Percentiles rank a stretch among this genome's conserved stretches.
Evolutionary conservation across 2,329 filamentous ascomycete genomes (phyloP).

Genomic region (Cryphonectria naterciae): DNA sequence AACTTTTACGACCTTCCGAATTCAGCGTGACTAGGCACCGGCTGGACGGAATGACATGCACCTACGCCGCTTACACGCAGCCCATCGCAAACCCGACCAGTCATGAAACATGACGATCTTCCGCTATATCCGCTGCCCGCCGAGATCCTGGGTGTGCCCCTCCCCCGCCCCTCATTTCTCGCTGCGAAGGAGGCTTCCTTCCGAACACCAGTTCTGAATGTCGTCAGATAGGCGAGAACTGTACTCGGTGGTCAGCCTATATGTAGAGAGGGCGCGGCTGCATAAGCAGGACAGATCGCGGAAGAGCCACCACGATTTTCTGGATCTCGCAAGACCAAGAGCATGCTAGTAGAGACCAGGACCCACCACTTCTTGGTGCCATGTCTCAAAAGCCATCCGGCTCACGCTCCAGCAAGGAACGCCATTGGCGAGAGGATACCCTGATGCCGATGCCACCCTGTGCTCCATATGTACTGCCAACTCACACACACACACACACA

Average conservation of each 20-base stretch:
- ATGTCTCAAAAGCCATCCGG: not conserved
- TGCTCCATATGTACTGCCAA: conserved; percentile 6
- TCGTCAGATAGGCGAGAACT: not conserved
- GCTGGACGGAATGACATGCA: conserved; percentile 2
- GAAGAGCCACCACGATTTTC: not conserved
- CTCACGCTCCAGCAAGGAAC: not conserved
- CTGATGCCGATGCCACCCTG: not conserved
- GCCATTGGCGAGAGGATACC: not conserved
- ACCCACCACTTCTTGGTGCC: not conserved
- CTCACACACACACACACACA: conserved; percentile 6
- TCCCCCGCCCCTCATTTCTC: not conserved
- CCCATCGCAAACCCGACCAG: conserved; percentile 18
- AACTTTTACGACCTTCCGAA: conserved; percentile 24
- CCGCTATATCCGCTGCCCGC: conserved; percentile 10
- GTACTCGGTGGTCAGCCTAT: not conserved
- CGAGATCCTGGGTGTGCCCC: not conserved
- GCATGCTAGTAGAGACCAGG: not conserved
- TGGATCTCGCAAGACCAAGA: not conserved
- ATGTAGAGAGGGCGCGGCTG: not conserved
- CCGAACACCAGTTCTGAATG: not conserved
- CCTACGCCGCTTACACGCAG: not conserved
- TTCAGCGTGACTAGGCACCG: conserved; percentile 22
- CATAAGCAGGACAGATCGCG: not conserved
- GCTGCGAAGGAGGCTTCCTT: not conserved
- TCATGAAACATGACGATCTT: conserved; percentile 19